These are phyloP conservation scores for Penicillium antarcticum DNA, from an alignment of 495 filamentous ascomycete species.

Conservation along the genomic window DNA sequence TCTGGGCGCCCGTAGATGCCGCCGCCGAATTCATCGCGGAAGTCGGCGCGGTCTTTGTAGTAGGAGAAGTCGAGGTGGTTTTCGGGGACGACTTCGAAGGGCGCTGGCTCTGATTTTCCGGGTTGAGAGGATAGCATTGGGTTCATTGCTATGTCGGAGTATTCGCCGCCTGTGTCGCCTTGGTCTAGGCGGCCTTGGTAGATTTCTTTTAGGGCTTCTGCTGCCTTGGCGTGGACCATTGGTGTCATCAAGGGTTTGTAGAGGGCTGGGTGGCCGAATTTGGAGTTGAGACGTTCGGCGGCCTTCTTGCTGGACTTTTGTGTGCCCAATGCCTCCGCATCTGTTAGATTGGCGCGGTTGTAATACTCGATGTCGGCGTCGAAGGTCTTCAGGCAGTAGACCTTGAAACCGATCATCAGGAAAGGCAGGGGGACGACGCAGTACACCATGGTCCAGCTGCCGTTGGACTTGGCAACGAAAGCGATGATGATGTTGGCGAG, in stretches of 20 bases:
- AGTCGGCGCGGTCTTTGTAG: constrained; percentile 85
- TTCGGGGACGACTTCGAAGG: constrained; percentile 89
- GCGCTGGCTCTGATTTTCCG: constrained; percentile 56
- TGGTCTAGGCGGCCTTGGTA: constrained; percentile 75
- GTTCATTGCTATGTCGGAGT: constrained; percentile 74
- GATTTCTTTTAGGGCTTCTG: constrained; percentile 73
- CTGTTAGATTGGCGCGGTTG: constrained; percentile 57
- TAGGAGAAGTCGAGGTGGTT: constrained; percentile 88
- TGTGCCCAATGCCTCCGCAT: constrained; percentile 52
- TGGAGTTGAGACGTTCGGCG: constrained; percentile 69
- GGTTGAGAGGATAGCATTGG: constrained; percentile 72
- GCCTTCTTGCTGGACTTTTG: constrained; percentile 47
- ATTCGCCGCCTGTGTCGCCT: constrained; percentile 59
- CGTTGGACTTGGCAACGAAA: constrained; percentile 62
- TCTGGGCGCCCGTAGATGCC: constrained; percentile 67
- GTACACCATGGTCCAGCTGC: constrained; percentile 56
- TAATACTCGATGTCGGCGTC: constrained; percentile 77
- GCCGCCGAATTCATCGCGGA: constrained; percentile 81
- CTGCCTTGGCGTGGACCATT: constrained; percentile 91
- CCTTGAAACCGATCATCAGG: constrained; percentile 79
- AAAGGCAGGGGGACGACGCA: constrained; percentile 75
- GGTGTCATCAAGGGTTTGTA: constrained; percentile 87
- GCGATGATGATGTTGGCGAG: constrained; percentile 78
- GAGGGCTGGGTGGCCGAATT: constrained; percentile 89
- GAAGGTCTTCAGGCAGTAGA: constrained; percentile 73